A percentile compares a stretch with the other conserved stretches of the same genome.
Evolutionary conservation across 192 early-diverging fungal genomes (phyloP).

Genomic region (Chytriomyces hyalinus): DNA sequence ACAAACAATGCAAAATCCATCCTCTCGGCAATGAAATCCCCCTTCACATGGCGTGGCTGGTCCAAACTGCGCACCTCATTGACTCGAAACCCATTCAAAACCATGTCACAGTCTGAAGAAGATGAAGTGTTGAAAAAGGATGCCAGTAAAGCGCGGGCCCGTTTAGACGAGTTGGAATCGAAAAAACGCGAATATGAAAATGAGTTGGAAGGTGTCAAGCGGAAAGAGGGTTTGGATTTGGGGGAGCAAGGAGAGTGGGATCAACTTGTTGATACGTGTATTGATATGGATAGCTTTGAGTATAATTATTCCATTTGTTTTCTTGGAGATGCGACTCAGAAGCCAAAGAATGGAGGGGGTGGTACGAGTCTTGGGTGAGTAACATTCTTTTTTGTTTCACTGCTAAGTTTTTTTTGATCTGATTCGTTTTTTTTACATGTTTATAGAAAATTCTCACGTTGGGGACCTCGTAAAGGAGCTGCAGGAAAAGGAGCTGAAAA

Average conservation of each 20-base stretch:
- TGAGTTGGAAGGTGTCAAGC: constrained; percentile 48
- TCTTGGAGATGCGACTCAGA: constrained; percentile 77
- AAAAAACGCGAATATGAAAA: constrained; percentile 37
- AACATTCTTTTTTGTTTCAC: not conserved
- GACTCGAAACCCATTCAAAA: not conserved
- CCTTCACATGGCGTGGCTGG: constrained; percentile 35
- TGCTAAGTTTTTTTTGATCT: constrained; percentile 54
- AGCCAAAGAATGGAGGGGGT: constrained; percentile 62
- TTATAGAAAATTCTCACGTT: constrained; percentile 47
- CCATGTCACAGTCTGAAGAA: constrained; percentile 22
- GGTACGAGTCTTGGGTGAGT: constrained; percentile 63
- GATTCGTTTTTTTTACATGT: constrained; percentile 4
- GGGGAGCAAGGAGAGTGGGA: constrained; percentile 75
- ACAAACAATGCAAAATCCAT: not conserved
- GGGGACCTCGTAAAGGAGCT: constrained; percentile 47
- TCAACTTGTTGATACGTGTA: constrained; percentile 71
- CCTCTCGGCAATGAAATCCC: not conserved
- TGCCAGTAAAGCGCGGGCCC: constrained; percentile 13
- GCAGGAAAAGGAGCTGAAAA: constrained; percentile 36
- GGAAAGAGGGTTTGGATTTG: constrained; percentile 68
- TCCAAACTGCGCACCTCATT: not conserved
- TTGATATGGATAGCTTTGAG: constrained; percentile 70
- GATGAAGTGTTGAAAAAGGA: constrained; percentile 23
- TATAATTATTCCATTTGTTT: constrained; percentile 84
- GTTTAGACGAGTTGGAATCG: constrained; percentile 36